Base-by-base conservation (phyloP, 2,329 filamentous ascomycete species). In the Microdochium paspali region DNA sequence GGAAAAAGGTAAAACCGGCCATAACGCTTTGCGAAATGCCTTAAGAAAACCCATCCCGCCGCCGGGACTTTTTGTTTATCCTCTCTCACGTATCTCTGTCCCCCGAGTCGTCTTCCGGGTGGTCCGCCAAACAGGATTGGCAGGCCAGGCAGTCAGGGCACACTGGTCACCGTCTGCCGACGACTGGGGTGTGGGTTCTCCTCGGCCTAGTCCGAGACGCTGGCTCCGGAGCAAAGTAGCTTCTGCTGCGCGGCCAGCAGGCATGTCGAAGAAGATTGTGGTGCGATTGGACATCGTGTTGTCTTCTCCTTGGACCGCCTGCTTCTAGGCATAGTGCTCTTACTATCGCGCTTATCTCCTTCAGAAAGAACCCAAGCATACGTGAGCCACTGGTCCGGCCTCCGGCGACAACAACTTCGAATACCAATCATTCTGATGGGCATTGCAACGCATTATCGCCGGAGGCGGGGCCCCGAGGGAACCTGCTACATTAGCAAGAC, bases 261-360 rank as follows among this genome's bases (percentile, higher is more conserved):
- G 48, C 47, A 49, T 47, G 44, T 45, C 44, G 45, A 21, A 40
- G 35, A 21, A 21, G 3, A 40, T 40, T 12, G 31, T 35, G 15
- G 5, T 6, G 18, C 13, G 31, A 18, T 35, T 45, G 25, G 44
- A 51, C 46, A 30, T 35, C 26, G 35, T 50, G 43, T 28, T 32
- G 43, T 39, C 50, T 46, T 45, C 48, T 50, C 48, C 53, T 44
- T 53, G 47, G n/a, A n/a, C 56, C 12, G 18, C 35, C 35, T 40
- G 35, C 35, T 7, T 20, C 35, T 58, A 30, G 60, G 65, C 62
- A 67, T 62, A 49, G 58, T 56, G 66, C 66, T 54, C 71, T 73
- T 73, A 74, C 71, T 76, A 76, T 75, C 73, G 69, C 73, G 72
- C 71, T 74, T 77, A 59, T 75, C 73, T 71, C 71, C 71, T 75